These are phyloP conservation scores for Ophiosphaerella herpotricha DNA, from an alignment of 2,329 filamentous ascomycete genomes.

Conservation along the genomic window DNA sequence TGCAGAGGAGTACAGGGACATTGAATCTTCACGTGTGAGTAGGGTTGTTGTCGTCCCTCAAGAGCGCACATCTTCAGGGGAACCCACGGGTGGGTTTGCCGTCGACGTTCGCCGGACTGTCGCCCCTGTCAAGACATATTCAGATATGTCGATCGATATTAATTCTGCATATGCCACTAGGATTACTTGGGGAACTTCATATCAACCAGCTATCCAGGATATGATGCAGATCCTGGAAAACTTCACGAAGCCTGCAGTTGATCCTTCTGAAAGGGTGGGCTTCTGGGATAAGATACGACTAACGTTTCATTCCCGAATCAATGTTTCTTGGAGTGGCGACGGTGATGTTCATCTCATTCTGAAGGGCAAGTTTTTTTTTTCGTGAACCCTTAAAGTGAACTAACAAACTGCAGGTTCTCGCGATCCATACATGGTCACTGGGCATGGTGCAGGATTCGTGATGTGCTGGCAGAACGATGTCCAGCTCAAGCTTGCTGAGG, in stretches of 20 bases:
- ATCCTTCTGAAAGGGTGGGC: conserved; percentile 89
- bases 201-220: conserved; percentile 96
- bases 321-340: conserved; percentile 89
- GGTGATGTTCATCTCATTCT: conserved; percentile 93
- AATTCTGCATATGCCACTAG: conserved; percentile 90
- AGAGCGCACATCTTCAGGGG: conserved; percentile 58
- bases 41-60: conserved; percentile 84
- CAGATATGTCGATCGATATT: conserved; percentile 87
- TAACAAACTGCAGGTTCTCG: conserved; percentile 61
- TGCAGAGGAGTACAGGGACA: conserved; percentile 86
- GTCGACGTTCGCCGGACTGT: conserved; percentile 90
- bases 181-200: conserved; percentile 96
- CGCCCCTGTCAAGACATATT: conserved; percentile 94
- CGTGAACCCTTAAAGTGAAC: neutral
- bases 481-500: conserved; percentile 79
- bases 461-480: conserved; percentile 99
- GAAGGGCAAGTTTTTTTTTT: conserved; percentile 64
- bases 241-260: conserved; percentile 93
- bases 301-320: conserved; percentile 89
- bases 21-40: conserved; percentile 78
- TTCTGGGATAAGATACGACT: conserved; percentile 99
- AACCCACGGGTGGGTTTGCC: conserved; percentile 70
- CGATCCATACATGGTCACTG: conserved; percentile 91
- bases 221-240: conserved; percentile 99
- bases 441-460: conserved; percentile 89